These are phyloP conservation scores for Bruguiera hainesii DNA, from an alignment of 441 rosid genomes.

Conservation along the genomic window DNA sequence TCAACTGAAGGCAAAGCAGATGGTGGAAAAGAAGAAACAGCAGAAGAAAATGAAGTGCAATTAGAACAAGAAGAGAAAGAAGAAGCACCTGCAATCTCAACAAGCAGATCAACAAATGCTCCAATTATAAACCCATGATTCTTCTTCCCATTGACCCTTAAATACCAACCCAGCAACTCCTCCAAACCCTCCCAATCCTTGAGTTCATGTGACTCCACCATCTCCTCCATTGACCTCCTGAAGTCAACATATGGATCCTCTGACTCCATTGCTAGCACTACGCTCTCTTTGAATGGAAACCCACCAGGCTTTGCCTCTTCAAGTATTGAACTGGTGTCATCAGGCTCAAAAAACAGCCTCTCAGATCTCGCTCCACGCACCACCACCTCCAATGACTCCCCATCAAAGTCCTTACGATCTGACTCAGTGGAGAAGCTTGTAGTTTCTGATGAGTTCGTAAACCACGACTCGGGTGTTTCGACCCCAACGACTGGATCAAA, in stretches of 20 bases:
- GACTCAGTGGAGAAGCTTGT: slow-evolving; percentile 43
- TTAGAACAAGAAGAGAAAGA: slow-evolving; percentile 25
- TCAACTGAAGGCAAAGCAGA: slow-evolving; percentile 26
- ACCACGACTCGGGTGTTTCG: slow-evolving; percentile 54
- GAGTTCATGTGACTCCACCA: slow-evolving; percentile 63
- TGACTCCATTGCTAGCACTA: slow-evolving; percentile 58
- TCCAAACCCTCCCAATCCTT: slow-evolving; percentile 57
- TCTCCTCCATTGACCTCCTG: slow-evolving; percentile 75
- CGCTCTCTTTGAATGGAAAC: slow-evolving; percentile 43
- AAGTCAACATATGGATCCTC: slow-evolving; percentile 56
- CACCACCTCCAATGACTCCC: slow-evolving; percentile 51
- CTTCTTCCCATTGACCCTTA: slow-evolving; percentile 55
- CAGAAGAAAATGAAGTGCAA: slow-evolving; percentile 39
- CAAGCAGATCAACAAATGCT: slow-evolving; percentile 75
- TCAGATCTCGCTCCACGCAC: slow-evolving; percentile 53
- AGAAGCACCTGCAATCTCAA: slow-evolving; percentile 28
- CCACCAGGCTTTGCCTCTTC: slow-evolving; percentile 37
- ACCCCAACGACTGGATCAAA: slow-evolving; percentile 29
- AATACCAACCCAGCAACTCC: slow-evolving; percentile 57
- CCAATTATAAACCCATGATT: slow-evolving; percentile 60
- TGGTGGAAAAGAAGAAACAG: slow-evolving; percentile 37
- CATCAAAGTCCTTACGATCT: neutral
- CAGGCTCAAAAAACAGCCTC: slow-evolving; percentile 65
- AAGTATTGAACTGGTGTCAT: slow-evolving; percentile 58
- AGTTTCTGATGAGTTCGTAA: slow-evolving; percentile 56